phyloP scores from a whole-genome alignment of 305 asterid species.

The Striga hermonthica region DNA sequence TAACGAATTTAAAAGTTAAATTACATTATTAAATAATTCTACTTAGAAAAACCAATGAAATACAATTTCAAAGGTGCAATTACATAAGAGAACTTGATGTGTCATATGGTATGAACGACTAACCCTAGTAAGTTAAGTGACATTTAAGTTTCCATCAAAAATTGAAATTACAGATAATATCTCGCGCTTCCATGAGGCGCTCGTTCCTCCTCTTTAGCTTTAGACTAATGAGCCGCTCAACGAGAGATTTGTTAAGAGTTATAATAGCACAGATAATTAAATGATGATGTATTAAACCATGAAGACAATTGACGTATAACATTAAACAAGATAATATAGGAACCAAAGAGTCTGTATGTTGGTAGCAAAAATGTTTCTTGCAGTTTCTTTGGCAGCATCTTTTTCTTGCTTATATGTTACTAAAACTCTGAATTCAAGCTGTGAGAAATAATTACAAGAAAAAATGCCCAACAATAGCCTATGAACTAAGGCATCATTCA shows the following conservation, averaged over 20 bases:
- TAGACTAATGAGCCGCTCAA: constrained; percentile 14
- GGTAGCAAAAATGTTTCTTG: constrained; percentile 20
- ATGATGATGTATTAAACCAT: constrained; percentile 22
- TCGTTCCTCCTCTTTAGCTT: constrained; percentile 12
- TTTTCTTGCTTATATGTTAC: not conserved
- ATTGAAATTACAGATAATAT: constrained; percentile 22
- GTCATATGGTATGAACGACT: constrained; percentile 2
- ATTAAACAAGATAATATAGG: not conserved
- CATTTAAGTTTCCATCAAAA: constrained; percentile 13
- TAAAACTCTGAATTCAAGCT: constrained; percentile 4
- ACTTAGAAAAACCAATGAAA: not conserved
- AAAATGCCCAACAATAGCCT: constrained; percentile 14
- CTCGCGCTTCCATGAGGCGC: constrained; percentile 14
- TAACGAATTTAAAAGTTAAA: constrained; percentile 14
- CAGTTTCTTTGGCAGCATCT: constrained; percentile 12
- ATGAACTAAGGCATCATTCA: constrained; percentile 18
- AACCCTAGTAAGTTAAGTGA: constrained; percentile 8
- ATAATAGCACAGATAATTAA: constrained; percentile 22
- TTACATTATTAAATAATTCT: constrained; percentile 22
- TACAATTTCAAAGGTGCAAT: constrained; percentile 21
- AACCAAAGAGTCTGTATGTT: constrained; percentile 5
- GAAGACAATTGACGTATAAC: constrained; percentile 22
- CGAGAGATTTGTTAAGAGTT: constrained; percentile 2
- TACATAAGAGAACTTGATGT: not conserved
- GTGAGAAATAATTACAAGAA: not conserved